phyloP scores from a whole-genome alignment of 2,329 filamentous ascomycete genomes.

The Aspergillus awamori region DNA sequence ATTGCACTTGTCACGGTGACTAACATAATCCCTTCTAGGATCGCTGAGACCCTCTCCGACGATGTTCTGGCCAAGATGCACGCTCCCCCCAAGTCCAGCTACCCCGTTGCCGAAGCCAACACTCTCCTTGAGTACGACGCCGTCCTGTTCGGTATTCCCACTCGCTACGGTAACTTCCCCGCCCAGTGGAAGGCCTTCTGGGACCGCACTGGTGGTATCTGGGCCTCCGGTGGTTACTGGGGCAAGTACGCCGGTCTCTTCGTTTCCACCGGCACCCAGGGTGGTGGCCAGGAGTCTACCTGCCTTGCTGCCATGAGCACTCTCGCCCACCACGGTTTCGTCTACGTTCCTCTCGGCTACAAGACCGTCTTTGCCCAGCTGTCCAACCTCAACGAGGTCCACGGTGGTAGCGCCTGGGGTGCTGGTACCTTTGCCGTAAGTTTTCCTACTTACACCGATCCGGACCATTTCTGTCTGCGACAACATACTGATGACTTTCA shows the following conservation, averaged over 20 bases:
- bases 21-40: slow-evolving; percentile 47
- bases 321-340: slow-evolving; percentile 87
- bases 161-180: slow-evolving; percentile 95
- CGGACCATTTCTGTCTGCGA: slow-evolving; percentile 12
- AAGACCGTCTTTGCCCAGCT: slow-evolving; percentile 73
- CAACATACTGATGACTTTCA: neutral
- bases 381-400: slow-evolving; percentile 73
- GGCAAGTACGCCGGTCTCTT: slow-evolving; percentile 94
- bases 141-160: slow-evolving; percentile 92
- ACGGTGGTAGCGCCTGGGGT: slow-evolving; percentile 89
- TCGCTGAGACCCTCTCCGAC: slow-evolving; percentile 81
- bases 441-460: slow-evolving; percentile 8
- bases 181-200: slow-evolving; percentile 87
- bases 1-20: neutral
- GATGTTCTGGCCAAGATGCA: slow-evolving; percentile 91
- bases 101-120: slow-evolving; percentile 65
- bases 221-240: slow-evolving; percentile 73
- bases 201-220: slow-evolving; percentile 87
- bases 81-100: slow-evolving; percentile 73
- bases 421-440: slow-evolving; percentile 83
- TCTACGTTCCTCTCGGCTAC: slow-evolving; percentile 95
- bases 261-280: slow-evolving; percentile 78
- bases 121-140: slow-evolving; percentile 77
- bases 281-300: slow-evolving; percentile 93
- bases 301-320: slow-evolving; percentile 80